Conservation (phyloP, 2,329 filamentous ascomycete genomes). For the Pseudogymnoascus sp. region DNA sequence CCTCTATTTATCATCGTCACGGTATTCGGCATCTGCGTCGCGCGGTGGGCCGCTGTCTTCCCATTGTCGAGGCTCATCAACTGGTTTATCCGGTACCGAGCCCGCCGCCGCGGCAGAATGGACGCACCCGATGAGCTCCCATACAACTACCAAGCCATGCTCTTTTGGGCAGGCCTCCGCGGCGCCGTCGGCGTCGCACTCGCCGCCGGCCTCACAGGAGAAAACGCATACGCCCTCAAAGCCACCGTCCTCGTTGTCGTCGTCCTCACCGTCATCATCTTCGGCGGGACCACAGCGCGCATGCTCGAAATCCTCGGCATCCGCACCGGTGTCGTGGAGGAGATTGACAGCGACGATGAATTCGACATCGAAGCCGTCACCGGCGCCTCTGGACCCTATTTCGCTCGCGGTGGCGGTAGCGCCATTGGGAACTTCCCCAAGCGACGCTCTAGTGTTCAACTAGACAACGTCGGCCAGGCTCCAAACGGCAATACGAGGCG, state of each 20-base stretch:
- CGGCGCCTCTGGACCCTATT: slow-evolving; percentile 52
- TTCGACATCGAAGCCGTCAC: slow-evolving; percentile 68
- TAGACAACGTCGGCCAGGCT: slow-evolving; percentile 44
- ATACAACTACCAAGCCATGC: slow-evolving; percentile 95
- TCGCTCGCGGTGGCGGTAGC: slow-evolving; percentile 63
- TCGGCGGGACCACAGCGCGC: slow-evolving; percentile 90
- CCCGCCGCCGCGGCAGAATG: slow-evolving; percentile 58
- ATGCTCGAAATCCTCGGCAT: slow-evolving; percentile 99
- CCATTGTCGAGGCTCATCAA: slow-evolving; percentile 86
- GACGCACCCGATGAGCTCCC: slow-evolving; percentile 82
- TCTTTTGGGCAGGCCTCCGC: slow-evolving; percentile 97
- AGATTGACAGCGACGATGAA: slow-evolving; percentile 95
- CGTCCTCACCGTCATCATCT: slow-evolving; percentile 96
- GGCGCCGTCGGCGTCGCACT: slow-evolving; percentile 93
- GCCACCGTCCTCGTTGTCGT: slow-evolving; percentile 97
- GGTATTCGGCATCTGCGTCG: slow-evolving; percentile 81
- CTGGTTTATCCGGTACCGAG: slow-evolving; percentile 81
- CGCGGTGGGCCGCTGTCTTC: slow-evolving; percentile 90
- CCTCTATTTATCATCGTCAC: slow-evolving; percentile 92
- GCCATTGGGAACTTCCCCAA: slow-evolving; percentile 72
- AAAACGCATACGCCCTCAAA: slow-evolving; percentile 72
- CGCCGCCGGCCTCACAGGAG: slow-evolving; percentile 76
- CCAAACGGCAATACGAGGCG: slow-evolving; percentile 26
- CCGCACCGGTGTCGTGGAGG: slow-evolving; percentile 88
- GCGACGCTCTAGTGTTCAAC: slow-evolving; percentile 46